Percentiles rank a stretch among this genome's conserved stretches.
These are phyloP conservation scores for Taphrina communis DNA, from an alignment of 1,139 yeast species.

Conservation along the genomic window DNA sequence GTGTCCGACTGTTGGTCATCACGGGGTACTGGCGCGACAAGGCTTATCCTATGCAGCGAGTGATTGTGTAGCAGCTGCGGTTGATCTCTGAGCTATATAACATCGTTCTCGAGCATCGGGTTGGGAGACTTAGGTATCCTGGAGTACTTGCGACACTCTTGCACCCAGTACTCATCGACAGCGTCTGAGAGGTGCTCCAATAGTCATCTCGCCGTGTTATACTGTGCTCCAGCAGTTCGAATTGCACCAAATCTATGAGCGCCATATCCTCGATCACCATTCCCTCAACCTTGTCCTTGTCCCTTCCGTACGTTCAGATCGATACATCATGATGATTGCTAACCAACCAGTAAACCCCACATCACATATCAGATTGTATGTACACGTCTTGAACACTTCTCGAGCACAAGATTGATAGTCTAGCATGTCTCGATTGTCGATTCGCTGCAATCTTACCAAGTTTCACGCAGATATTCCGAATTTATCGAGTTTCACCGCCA, in stretches of 20 bases:
- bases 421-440: slow-evolving; percentile 46
- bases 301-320: slow-evolving; percentile 13
- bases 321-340: background rate
- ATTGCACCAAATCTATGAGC: background rate
- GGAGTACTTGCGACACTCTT: too few species aligned
- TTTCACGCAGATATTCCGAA: slow-evolving; percentile 57
- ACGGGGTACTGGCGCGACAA: too few species aligned
- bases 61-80: too few species aligned
- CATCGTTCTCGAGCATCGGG: too few species aligned
- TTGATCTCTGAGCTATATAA: too few species aligned
- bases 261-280: slow-evolving; percentile 18
- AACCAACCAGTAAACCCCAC: slow-evolving; percentile 25
- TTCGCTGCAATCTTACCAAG: slow-evolving; percentile 47
- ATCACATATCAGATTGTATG: slow-evolving; percentile 33
- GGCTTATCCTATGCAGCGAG: too few species aligned
- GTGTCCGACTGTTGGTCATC: too few species aligned
- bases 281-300: slow-evolving; percentile 22
- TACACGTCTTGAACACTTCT: background rate
- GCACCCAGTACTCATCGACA: too few species aligned
- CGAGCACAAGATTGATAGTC: background rate
- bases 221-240: too few species aligned
- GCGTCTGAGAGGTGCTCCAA: too few species aligned
- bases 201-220: too few species aligned
- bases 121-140: too few species aligned
- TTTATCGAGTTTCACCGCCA: slow-evolving; percentile 55